Base-by-base conservation (phyloP, 2,329 filamentous ascomycete species). In the Aureobasidium sp. region DNA sequence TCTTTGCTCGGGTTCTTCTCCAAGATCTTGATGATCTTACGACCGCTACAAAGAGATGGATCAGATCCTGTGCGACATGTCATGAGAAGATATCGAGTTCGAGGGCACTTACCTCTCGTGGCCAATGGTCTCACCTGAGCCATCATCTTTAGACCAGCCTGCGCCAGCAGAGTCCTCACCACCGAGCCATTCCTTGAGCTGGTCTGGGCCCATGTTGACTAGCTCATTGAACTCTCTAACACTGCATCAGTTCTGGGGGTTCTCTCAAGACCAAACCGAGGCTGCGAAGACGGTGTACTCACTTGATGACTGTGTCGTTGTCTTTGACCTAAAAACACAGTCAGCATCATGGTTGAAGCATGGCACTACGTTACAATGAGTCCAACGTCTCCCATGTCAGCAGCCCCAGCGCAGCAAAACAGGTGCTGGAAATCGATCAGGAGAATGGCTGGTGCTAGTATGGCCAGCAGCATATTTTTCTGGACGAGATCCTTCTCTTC, bases 121-220 rank as follows among this genome's bases (percentile, higher is more conserved):
- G 0, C 85, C 85, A 37, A 87, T 77, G 0, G 83, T 85, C 71
- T 88, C 85, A 9, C 82, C 83, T 2, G 78, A 79, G 14, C 77
- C 78, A 61, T 81, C 78, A 59, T 83, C 80, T 66, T 86, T 86
- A 44, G 72, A 73, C 84, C 83, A 87, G 2, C 86, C 85, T 1
- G 84, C 79, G 20, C 76, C 78, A 52, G 78, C 77, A 11, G 84
- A 87, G 36, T 84, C 78, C n/a, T 81, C 78, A 7, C 79, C 77
- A 64, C 82, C 78, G 27, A 88, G 79, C 86, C 85, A 88, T 27
- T 79, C 75, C 67, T 84, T 78, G 17, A 88, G 78, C 65, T 87
- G 84, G 1, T 77, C 71, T 1, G 84, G 76, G 12, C 78, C 80
- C 85, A 88, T 87, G 71, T 88, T 88, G 71, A 88, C 84, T 51